A percentile compares a stretch with the other conserved stretches of the same genome.
phyloP scores from a whole-genome alignment of 1,284 basidiomycete genomes.

The Dichomitus squalens region DNA sequence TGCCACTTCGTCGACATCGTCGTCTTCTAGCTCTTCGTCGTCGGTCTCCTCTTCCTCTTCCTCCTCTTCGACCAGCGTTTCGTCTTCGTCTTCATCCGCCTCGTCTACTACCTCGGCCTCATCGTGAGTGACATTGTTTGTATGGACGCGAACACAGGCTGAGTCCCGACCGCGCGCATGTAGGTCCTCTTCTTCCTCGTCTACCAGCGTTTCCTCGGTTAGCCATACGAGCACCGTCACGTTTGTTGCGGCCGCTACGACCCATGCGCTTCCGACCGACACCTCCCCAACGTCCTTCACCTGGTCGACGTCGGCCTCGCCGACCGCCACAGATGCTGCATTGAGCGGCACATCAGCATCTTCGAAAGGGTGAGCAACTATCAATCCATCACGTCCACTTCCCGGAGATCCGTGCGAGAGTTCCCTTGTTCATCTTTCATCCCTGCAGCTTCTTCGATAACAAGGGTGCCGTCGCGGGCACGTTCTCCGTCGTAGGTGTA shows the following conservation, averaged over 20 bases:
- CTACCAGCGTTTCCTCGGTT: constrained; percentile 5
- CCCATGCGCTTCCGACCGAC: not conserved
- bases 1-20: not conserved
- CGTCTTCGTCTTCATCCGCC: constrained; percentile 3
- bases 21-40: not conserved
- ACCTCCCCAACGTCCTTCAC: constrained; percentile 13
- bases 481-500: constrained; percentile 34
- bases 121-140: constrained; percentile 4
- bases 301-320: constrained; percentile 6
- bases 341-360: constrained; percentile 12
- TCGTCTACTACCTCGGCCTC: constrained; percentile 16
- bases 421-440: not conserved
- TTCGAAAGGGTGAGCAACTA: constrained; percentile 25
- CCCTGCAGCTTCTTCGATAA: constrained; percentile 35
- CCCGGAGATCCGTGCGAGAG: not conserved
- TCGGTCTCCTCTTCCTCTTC: constrained; percentile 1
- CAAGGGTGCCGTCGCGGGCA: constrained; percentile 35
- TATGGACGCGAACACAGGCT: not conserved
- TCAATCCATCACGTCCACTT: not conserved
- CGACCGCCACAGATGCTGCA: constrained; percentile 10
- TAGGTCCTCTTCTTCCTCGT: constrained; percentile 7
- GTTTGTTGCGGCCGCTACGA: constrained; percentile 1
- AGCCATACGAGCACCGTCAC: not conserved
- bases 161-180: not conserved
- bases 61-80: constrained; percentile 1